A percentile compares a stretch with the other conserved stretches of the same genome.
These are phyloP conservation scores for Gynandropsis gynandra DNA, from an alignment of 345 rosid species.

Conservation along the genomic window DNA sequence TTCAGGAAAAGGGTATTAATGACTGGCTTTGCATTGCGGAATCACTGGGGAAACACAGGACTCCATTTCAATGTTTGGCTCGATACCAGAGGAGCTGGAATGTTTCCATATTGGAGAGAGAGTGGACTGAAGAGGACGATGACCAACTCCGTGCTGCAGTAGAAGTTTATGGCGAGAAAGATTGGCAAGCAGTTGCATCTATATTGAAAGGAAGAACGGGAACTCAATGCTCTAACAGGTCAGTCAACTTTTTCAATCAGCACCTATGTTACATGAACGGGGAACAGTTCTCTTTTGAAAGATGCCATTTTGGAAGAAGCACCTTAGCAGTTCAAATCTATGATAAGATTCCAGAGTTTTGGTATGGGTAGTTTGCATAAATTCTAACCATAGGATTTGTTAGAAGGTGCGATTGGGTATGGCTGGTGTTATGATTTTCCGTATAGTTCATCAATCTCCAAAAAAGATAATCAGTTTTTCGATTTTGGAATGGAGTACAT, in stretches of 20 bases:
- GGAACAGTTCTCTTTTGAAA: slow-evolving; percentile 4
- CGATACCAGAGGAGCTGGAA: slow-evolving; percentile 85
- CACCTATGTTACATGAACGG: neutral
- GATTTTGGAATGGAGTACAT: too few species aligned
- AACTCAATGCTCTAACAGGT: slow-evolving; percentile 88
- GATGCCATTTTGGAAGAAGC: neutral
- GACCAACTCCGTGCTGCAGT: slow-evolving; percentile 72
- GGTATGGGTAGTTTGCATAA: neutral
- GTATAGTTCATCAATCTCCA: too few species aligned
- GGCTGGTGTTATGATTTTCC: too few species aligned
- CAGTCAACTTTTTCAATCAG: slow-evolving; percentile 26
- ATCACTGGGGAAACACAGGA: slow-evolving; percentile 62
- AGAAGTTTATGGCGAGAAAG: slow-evolving; percentile 51
- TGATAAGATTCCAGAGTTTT: neutral
- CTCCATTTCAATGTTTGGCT: slow-evolving; percentile 80
- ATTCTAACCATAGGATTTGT: too few species aligned
- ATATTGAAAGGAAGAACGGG: slow-evolving; percentile 67
- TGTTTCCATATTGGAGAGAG: slow-evolving; percentile 51
- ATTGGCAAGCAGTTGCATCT: slow-evolving; percentile 90
- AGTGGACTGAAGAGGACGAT: slow-evolving; percentile 87
- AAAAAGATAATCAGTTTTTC: too few species aligned
- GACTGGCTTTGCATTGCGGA: slow-evolving; percentile 70
- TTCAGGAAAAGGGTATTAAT: slow-evolving; percentile 51
- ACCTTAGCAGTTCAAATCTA: neutral
- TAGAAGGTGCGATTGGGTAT: too few species aligned